phyloP scores from a whole-genome alignment of 805 yeast genomes.

The Schwanniomyces occidentalis region DNA sequence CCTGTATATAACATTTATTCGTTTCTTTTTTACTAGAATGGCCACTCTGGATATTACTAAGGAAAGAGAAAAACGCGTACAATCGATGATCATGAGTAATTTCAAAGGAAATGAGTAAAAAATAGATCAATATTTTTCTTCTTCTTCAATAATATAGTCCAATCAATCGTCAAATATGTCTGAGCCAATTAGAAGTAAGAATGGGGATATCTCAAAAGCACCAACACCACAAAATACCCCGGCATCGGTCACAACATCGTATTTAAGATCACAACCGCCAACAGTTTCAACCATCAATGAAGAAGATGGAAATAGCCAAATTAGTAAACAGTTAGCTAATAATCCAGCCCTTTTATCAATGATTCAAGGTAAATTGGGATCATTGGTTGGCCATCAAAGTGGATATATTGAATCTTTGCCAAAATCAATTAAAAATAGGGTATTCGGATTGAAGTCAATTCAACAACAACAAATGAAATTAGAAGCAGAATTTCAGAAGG shows the following conservation, averaged over 20 bases:
- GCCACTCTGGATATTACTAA: too few relatives aligned
- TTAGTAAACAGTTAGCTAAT: slow-evolving; percentile 56
- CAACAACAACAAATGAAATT: slow-evolving; percentile 78
- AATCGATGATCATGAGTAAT: slow-evolving; percentile 2
- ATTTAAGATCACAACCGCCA: slow-evolving; percentile 62
- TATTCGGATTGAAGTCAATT: slow-evolving; percentile 77
- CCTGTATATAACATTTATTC: too few relatives aligned
- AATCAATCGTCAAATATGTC: slow-evolving; percentile 51
- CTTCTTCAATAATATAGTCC: slow-evolving; percentile 1
- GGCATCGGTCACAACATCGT: slow-evolving; percentile 76
- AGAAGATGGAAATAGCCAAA: slow-evolving; percentile 46
- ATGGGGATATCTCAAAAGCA: slow-evolving; percentile 80
- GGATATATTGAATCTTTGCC: slow-evolving; percentile 85
- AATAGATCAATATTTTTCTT: slow-evolving; percentile 2
- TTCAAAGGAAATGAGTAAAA: slow-evolving; percentile 4
- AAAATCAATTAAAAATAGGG: slow-evolving; percentile 66
- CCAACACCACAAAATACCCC: slow-evolving; percentile 99
- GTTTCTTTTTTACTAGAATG: too few relatives aligned
- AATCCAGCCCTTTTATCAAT: slow-evolving; percentile 82
- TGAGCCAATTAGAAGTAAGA: slow-evolving; percentile 76
- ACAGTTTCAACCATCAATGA: slow-evolving; percentile 68
- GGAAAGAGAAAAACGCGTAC: slow-evolving; percentile 3
- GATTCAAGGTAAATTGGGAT: slow-evolving; percentile 87
- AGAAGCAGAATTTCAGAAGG: slow-evolving; percentile 90
- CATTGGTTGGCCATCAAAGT: slow-evolving; percentile 79